Conservation (phyloP, 1,139 yeast species). For the Oligophagozyma castellii region DNA sequence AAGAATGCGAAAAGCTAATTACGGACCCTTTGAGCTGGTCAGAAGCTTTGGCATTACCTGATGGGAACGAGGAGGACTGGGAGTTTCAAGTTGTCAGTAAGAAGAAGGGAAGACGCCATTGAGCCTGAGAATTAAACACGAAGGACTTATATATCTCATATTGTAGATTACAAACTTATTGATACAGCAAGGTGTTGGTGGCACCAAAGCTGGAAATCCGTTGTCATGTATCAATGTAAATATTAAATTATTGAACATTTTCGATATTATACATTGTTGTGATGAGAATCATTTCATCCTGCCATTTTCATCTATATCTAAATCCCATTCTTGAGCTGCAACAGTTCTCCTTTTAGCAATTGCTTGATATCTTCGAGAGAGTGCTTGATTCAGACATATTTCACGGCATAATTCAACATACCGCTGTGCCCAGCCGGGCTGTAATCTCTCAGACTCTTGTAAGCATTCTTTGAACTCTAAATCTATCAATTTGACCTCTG, state of each 20-base stretch:
- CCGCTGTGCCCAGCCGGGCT: constrained; percentile 68
- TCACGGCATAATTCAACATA: constrained; percentile 77
- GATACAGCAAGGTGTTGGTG: too few relatives aligned
- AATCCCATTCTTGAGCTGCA: constrained; percentile 39
- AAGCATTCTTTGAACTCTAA: constrained; percentile 68
- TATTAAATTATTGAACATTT: too few relatives aligned
- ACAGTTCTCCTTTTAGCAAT: constrained; percentile 41
- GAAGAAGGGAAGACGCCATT: constrained; percentile 38
- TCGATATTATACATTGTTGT: too few relatives aligned
- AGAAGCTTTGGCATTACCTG: constrained; percentile 43
- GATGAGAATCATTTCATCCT: constrained; percentile 12
- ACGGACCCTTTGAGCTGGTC: constrained; percentile 53
- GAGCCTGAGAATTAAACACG: not conserved
- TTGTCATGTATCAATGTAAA: too few relatives aligned
- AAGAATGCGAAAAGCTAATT: constrained; percentile 48
- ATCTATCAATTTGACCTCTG: constrained; percentile 63
- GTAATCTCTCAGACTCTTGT: constrained; percentile 58
- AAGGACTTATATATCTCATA: not conserved
- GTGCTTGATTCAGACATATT: constrained; percentile 81
- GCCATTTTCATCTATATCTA: constrained; percentile 24
- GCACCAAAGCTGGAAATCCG: too few relatives aligned
- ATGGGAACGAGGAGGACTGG: constrained; percentile 66
- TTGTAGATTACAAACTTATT: too few relatives aligned
- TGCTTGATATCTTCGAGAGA: constrained; percentile 65
- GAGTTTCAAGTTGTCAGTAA: constrained; percentile 58